Evolutionary conservation across 441 rosid species (phyloP).

Genomic region (Codiaeum variegatum): DNA sequence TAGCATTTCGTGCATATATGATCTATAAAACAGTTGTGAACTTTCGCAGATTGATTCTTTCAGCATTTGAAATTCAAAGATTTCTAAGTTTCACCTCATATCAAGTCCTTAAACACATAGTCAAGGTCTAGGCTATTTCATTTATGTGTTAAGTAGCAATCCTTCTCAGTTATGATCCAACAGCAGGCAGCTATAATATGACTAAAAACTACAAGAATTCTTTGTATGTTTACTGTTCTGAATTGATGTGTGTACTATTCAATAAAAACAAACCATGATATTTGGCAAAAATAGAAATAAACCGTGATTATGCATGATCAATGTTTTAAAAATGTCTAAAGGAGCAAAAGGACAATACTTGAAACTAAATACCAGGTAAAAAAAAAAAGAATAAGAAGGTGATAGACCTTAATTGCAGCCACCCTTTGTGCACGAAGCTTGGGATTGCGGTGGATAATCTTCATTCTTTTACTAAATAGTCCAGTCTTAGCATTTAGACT

Average conservation of each 20-base stretch:
- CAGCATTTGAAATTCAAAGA: too few species aligned
- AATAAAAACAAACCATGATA: conserved; percentile 1
- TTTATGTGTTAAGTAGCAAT: not conserved
- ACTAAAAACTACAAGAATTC: not conserved
- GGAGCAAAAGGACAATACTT: not conserved
- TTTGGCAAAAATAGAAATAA: too few species aligned
- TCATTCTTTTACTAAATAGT: conserved; percentile 84
- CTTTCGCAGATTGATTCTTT: too few species aligned
- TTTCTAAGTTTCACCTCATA: not conserved
- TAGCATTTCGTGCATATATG: too few species aligned
- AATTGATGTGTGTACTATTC: not conserved
- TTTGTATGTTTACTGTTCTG: not conserved
- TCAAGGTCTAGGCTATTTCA: not conserved
- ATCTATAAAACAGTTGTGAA: too few species aligned
- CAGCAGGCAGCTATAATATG: not conserved
- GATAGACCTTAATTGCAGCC: conserved; percentile 85
- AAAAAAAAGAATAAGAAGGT: not conserved
- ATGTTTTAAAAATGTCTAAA: not conserved
- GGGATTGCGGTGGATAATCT: conserved; percentile 81
- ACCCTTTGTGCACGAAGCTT: conserved; percentile 81
- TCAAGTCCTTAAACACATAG: not conserved
- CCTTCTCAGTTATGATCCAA: not conserved
- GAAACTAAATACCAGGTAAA: not conserved
- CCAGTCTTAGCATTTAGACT: conserved; percentile 97
- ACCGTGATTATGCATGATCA: not conserved